A percentile compares a stretch with the other conserved stretches of the same genome.
Evolutionary conservation across 2,329 filamentous ascomycete genomes (phyloP).

Genomic region (Colletotrichum acutatum): DNA sequence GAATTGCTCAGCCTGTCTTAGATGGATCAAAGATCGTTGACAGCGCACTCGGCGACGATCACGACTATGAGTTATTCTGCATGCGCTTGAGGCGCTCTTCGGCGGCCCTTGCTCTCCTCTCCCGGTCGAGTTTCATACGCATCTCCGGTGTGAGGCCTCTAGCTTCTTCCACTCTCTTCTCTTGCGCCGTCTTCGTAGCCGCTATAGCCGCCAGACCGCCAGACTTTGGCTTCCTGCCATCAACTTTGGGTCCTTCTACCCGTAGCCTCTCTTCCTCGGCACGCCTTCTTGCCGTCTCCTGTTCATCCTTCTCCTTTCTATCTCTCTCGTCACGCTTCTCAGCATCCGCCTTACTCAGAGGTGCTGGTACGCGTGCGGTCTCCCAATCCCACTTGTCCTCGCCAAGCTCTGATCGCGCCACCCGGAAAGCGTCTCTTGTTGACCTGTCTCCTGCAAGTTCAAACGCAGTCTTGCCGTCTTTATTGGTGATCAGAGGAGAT

Average conservation of each 20-base stretch:
- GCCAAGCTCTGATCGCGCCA: constrained; percentile 85
- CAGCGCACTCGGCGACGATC: not conserved
- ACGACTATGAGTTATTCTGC: constrained; percentile 53
- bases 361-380: constrained; percentile 75
- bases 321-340: constrained; percentile 77
- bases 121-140: constrained; percentile 84
- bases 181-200: constrained; percentile 78
- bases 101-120: constrained; percentile 88
- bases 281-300: constrained; percentile 76
- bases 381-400: constrained; percentile 85
- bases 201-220: constrained; percentile 66
- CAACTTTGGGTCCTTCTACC: constrained; percentile 70
- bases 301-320: constrained; percentile 72
- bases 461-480: constrained; percentile 86
- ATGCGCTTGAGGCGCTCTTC: constrained; percentile 85
- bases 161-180: constrained; percentile 84
- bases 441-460: constrained; percentile 86
- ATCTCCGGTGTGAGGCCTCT: constrained; percentile 90
- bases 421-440: constrained; percentile 90
- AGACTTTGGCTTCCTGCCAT: constrained; percentile 61
- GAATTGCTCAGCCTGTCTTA: too few species aligned
- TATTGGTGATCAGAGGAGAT: constrained; percentile 77
- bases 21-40: not conserved
- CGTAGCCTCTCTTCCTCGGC: constrained; percentile 79
- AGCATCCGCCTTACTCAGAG: constrained; percentile 77